Base-by-base conservation (phyloP, 2,329 filamentous ascomycete genomes). In the Xylariaceae sp. region DNA sequence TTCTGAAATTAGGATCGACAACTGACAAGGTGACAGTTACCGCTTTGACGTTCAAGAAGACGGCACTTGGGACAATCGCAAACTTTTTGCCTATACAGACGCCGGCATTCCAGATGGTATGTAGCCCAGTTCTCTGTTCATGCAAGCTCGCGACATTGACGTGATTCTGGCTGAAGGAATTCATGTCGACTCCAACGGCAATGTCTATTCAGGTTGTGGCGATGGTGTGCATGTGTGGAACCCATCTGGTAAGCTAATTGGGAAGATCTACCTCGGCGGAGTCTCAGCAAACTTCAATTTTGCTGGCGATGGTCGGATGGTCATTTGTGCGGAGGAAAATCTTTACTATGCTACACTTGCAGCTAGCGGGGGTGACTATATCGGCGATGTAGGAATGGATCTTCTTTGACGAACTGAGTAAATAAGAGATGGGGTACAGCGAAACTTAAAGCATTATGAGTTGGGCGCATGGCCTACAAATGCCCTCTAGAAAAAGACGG, bases 71-170 rank as follows among this genome's bases (percentile, higher is more conserved):
- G 72, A 74, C 3, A 79, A 80, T 65, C 74, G 78, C 50, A 77
- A 78, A 53, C 75, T 79, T 0, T 89, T 89, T 64, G 84, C 86
- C 0, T 86, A 79, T 57, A 73, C 76, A 2, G 76, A 80, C 45
- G 66, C 75, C 1, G 81, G 82, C 2, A 73, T 84, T 2, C 84
- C 86, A 0, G 86, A 89, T 60, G 86, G 87, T 71, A 72, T 50
- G 71, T 65, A 18, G 26, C 7, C 6, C 10, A n/a, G 18, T 2
- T 7, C 2, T 20, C 40, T n/a, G n/a, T 29, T 32, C 26, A 14
- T 32, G 12, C 12, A 44, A 41, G 9, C n/a, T 10, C 32, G 0
- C 12, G 41, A 5, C 9, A 19, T 16, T 53, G 14, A 54, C 37
- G 1, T 41, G 41, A n/a, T 1, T 10, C 20, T 14, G 7, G 32